Conservation (phyloP, 805 yeast genomes). For the Millerozyma miso region DNA sequence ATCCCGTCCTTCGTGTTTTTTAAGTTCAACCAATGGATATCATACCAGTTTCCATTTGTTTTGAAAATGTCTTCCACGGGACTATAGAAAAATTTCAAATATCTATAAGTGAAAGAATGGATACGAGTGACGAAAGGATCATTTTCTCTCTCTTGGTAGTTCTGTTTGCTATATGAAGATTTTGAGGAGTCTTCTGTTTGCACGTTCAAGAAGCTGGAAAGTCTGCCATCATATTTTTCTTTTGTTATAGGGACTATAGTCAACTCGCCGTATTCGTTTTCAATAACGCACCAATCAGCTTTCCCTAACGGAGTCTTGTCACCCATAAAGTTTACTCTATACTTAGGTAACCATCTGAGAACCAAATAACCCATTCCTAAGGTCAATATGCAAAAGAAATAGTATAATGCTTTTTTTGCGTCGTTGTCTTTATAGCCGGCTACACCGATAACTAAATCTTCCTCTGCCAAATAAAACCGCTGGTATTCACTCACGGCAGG, state of each 20-base stretch:
- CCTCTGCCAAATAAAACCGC: conserved; percentile 90
- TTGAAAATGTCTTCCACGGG: conserved; percentile 85
- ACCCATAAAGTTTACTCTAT: conserved; percentile 66
- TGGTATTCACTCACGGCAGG: conserved; percentile 53
- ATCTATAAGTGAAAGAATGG: conserved; percentile 74
- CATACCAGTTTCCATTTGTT: conserved; percentile 85
- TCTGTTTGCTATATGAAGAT: conserved; percentile 11
- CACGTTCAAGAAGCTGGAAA: conserved; percentile 60
- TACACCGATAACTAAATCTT: conserved; percentile 88
- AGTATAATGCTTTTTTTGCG: conserved; percentile 45
- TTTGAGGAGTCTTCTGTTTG: conserved; percentile 21
- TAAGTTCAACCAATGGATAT: conserved; percentile 66
- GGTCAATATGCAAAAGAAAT: conserved; percentile 51
- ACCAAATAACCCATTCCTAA: conserved; percentile 70
- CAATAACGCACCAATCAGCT: conserved; percentile 91
- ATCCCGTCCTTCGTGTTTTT: conserved; percentile 62
- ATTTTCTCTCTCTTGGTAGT: neutral
- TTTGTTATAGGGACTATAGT: conserved; percentile 53
- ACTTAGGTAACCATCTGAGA: conserved; percentile 83
- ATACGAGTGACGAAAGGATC: conserved; percentile 71
- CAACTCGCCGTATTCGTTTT: conserved; percentile 89
- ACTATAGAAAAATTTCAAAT: conserved; percentile 74
- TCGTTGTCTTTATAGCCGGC: conserved; percentile 75
- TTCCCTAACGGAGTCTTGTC: conserved; percentile 62
- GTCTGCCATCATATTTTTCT: conserved; percentile 61